Conservation (phyloP, 768 basidiomycete genomes). For the Tulasnella sp. region DNA sequence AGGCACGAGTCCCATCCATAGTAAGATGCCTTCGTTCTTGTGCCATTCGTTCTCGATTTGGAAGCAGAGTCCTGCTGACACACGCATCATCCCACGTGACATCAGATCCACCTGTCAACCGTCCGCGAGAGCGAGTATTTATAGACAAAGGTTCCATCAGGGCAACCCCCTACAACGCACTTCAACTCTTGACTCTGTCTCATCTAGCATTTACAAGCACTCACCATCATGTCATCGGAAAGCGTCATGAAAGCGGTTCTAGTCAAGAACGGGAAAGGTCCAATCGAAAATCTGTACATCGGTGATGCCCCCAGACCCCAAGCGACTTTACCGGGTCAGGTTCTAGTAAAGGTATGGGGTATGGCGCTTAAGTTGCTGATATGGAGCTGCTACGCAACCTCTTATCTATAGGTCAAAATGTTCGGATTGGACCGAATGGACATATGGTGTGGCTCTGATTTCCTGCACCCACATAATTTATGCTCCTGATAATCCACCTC, state of each 20-base stretch:
- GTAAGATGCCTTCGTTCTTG: too few species aligned
- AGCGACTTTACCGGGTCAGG: constrained; percentile 50
- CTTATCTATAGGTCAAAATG: constrained; percentile 54
- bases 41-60: too few species aligned
- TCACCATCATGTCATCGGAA: background rate
- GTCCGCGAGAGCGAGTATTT: too few species aligned
- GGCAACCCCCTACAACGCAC: background rate
- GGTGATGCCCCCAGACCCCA: constrained; percentile 64
- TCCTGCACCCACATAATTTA: too few species aligned
- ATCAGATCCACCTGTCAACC: too few species aligned
- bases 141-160: too few species aligned
- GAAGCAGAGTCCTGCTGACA: too few species aligned
- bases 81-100: too few species aligned
- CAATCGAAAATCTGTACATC: constrained; percentile 70
- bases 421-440: constrained; percentile 94
- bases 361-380: background rate
- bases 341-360: constrained; percentile 68
- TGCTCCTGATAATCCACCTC: background rate
- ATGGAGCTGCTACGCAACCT: background rate
- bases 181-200: background rate
- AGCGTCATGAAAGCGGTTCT: constrained; percentile 69
- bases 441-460: constrained; percentile 40
- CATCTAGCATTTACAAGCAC: background rate
- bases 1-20: too few species aligned
- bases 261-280: constrained; percentile 70